Percentiles rank a stretch among this genome's conserved stretches.
Evolutionary conservation across 768 basidiomycete species (phyloP).

Genomic region (Paxillus rubicundulus): DNA sequence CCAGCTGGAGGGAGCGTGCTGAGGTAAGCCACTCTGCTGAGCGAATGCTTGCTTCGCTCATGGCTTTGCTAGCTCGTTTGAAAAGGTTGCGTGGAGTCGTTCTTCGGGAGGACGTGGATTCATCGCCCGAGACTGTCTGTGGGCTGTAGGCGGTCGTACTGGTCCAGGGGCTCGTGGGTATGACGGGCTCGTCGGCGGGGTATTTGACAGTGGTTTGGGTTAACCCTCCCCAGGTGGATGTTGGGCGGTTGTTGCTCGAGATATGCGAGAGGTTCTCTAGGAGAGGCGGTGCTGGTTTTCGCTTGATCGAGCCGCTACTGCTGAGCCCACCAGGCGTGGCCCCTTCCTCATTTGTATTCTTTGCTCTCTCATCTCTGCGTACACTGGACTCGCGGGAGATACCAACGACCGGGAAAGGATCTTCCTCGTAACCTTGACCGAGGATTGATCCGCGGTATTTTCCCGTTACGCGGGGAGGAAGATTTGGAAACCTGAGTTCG

Average conservation of each 20-base stretch:
- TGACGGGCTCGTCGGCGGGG: slow-evolving; percentile 1
- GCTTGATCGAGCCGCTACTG: slow-evolving; percentile 25
- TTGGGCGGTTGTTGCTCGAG: slow-evolving; percentile 4
- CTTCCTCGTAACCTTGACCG: slow-evolving; percentile 22
- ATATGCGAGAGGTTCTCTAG: slow-evolving; percentile 14
- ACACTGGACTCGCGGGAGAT: slow-evolving; percentile 25
- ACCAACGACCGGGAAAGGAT: slow-evolving; percentile 20
- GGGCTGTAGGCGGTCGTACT: slow-evolving; percentile 1
- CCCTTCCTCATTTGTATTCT: slow-evolving; percentile 14
- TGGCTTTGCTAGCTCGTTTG: slow-evolving; percentile 18
- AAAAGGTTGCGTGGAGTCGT: slow-evolving; percentile 14
- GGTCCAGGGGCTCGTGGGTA: slow-evolving; percentile 9
- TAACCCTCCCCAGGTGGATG: slow-evolving; percentile 27
- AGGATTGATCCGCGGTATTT: slow-evolving; percentile 27
- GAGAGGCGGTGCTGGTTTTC: slow-evolving; percentile 31
- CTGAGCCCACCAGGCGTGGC: slow-evolving; percentile 4
- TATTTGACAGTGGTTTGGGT: neutral
- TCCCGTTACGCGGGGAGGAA: slow-evolving; percentile 37
- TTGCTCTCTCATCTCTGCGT: slow-evolving; percentile 2
- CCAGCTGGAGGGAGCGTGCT: slow-evolving; percentile 13
- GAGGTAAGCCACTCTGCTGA: slow-evolving; percentile 33
- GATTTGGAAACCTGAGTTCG: slow-evolving; percentile 51
- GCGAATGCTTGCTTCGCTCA: slow-evolving; percentile 29
- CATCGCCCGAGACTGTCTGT: neutral
- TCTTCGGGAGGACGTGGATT: slow-evolving; percentile 12